Conservation (phyloP, 345 rosid genomes). For the Eucalyptus sideroxylon region DNA sequence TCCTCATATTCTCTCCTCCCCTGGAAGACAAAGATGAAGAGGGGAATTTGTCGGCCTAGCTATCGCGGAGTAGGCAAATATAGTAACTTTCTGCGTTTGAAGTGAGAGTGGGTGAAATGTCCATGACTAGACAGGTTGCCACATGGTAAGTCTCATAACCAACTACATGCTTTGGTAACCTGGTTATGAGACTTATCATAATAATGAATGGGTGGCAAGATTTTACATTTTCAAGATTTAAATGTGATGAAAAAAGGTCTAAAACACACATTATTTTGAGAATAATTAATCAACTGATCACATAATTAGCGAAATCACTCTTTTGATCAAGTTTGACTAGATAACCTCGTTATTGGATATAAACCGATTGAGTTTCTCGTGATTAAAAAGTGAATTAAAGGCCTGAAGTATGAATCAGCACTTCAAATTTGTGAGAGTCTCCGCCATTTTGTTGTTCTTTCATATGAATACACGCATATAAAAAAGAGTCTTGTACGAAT, state of each 20-base stretch:
- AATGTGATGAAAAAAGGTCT: neutral
- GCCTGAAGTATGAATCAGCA: neutral
- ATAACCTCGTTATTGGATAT: neutral
- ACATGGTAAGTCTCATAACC: too few relatives aligned
- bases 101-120: rapidly evolving
- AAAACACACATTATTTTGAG: rapidly evolving
- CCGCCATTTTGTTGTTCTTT: neutral
- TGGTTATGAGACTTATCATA: rapidly evolving
- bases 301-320: neutral
- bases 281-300: neutral
- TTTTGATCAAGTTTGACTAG: neutral
- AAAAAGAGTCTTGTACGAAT: neutral
- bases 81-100: rapidly evolving
- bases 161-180: too few relatives aligned
- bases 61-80: too few relatives aligned
- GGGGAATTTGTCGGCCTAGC: too few relatives aligned
- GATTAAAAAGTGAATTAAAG: neutral
- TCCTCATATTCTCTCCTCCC: too few relatives aligned
- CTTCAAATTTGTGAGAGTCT: neutral
- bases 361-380: neutral
- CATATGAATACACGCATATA: neutral
- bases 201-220: too few relatives aligned
- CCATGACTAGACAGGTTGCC: rapidly evolving
- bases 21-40: too few relatives aligned
- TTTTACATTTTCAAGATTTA: neutral